Evolutionary conservation across 768 basidiomycete genomes (phyloP).

Genomic region (Agrocybe pediades): DNA sequence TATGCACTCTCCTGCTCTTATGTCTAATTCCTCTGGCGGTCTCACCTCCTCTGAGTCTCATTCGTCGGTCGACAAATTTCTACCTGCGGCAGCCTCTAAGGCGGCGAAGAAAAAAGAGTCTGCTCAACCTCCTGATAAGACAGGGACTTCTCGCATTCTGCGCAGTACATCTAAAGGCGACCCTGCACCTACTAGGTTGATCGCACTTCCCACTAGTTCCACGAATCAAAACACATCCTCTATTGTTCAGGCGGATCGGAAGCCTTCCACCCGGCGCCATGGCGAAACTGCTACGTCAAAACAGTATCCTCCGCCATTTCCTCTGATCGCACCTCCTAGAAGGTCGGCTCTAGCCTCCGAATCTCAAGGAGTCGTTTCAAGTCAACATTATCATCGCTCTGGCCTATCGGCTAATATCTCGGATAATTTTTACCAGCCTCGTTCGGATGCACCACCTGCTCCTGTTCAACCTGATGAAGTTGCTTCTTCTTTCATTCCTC

Average conservation of each 20-base stretch:
- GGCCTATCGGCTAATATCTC: background rate
- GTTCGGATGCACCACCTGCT: background rate
- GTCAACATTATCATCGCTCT: background rate
- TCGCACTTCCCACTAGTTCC: too few species aligned
- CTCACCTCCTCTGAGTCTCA: background rate
- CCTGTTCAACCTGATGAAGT: background rate
- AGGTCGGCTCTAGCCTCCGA: background rate
- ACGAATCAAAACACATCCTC: too few species aligned
- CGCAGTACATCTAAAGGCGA: too few species aligned
- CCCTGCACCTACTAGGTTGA: too few species aligned
- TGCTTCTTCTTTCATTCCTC: background rate
- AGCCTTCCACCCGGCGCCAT: too few species aligned
- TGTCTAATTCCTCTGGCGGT: background rate
- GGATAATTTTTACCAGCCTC: background rate
- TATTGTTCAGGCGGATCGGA: too few species aligned
- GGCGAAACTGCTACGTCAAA: background rate
- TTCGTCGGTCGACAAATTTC: too few species aligned
- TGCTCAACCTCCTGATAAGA: too few species aligned
- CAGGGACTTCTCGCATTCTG: too few species aligned
- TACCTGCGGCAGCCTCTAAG: too few species aligned
- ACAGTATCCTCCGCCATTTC: background rate
- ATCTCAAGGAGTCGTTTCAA: background rate
- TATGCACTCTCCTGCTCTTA: background rate
- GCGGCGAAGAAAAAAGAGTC: too few species aligned
- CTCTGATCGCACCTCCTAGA: background rate